Percentiles rank a stretch among this genome's conserved stretches.
Evolutionary conservation across 1,284 basidiomycete species (phyloP).

Genomic region (Microbotryomycetes sp.): DNA sequence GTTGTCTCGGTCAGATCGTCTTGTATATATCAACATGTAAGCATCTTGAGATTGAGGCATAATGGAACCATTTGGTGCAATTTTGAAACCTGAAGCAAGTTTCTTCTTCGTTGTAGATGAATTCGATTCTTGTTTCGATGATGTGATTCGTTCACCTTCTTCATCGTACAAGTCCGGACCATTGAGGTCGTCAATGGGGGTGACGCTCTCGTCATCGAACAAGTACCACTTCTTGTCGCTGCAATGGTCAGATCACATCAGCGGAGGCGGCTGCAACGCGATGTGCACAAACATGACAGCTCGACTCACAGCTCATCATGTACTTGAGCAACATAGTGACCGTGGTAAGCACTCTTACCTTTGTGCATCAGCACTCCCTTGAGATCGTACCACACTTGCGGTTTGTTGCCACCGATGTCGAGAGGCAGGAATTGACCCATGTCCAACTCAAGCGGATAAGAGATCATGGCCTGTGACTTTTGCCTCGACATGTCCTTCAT

Average conservation of each 20-base stretch:
- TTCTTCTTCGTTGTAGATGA: slow-evolving; percentile 30
- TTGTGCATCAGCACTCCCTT: slow-evolving; percentile 76
- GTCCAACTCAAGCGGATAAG: slow-evolving; percentile 65
- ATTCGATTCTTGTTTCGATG: neutral
- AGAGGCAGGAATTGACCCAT: slow-evolving; percentile 58
- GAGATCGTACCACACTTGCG: slow-evolving; percentile 59
- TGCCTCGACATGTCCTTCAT: slow-evolving; percentile 46
- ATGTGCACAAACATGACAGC: neutral
- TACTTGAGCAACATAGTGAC: slow-evolving; percentile 86
- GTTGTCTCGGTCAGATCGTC: slow-evolving; percentile 35
- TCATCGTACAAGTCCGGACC: slow-evolving; percentile 29
- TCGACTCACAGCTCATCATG: slow-evolving; percentile 61
- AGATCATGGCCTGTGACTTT: slow-evolving; percentile 70
- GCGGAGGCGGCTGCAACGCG: slow-evolving; percentile 15
- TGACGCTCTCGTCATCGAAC: slow-evolving; percentile 68
- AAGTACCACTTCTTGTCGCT: slow-evolving; percentile 75
- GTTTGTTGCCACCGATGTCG: slow-evolving; percentile 22
- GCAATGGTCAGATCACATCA: slow-evolving; percentile 11
- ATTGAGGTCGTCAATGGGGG: slow-evolving; percentile 31
- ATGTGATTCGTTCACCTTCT: slow-evolving; percentile 17
- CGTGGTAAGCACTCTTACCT: slow-evolving; percentile 78
- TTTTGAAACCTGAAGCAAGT: slow-evolving; percentile 5
- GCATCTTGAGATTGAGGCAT: slow-evolving; percentile 36
- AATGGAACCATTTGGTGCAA: neutral
- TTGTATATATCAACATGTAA: slow-evolving; percentile 85